Percentiles rank a stretch among this genome's conserved stretches.
Conservation (phyloP, 176 grass and related monocot genomes). For the Avena insularis region DNA sequence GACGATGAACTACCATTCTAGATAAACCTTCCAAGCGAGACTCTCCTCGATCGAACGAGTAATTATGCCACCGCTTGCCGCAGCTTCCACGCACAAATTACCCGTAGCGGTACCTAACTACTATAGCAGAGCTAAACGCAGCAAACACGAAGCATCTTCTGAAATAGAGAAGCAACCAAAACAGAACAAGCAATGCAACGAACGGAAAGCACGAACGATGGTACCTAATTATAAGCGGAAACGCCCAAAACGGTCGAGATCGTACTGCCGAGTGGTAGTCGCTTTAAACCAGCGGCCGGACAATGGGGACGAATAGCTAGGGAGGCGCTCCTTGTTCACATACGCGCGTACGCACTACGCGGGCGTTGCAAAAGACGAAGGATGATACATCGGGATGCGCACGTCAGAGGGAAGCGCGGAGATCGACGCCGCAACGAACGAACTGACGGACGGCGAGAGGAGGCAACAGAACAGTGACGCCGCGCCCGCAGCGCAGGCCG, state of each 20-base stretch:
- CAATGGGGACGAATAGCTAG: background rate
- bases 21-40: conserved; percentile 49
- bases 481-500: background rate
- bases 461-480: conserved; percentile 27
- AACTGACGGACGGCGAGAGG: background rate
- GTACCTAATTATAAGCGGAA: background rate
- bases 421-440: background rate
- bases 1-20: background rate
- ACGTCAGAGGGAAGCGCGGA: background rate
- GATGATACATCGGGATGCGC: background rate
- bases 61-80: background rate
- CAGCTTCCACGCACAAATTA: conserved; percentile 1
- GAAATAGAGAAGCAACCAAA: background rate
- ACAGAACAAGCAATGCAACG: background rate
- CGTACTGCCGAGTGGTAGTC: background rate
- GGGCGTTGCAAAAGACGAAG: background rate
- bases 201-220: background rate
- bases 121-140: background rate
- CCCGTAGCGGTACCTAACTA: background rate
- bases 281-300: background rate
- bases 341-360: background rate
- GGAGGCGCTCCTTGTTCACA: background rate
- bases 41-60: background rate
- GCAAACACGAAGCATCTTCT: background rate
- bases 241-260: background rate